Conservation (phyloP, 495 filamentous ascomycete species). For the Evernia prunastri region DNA sequence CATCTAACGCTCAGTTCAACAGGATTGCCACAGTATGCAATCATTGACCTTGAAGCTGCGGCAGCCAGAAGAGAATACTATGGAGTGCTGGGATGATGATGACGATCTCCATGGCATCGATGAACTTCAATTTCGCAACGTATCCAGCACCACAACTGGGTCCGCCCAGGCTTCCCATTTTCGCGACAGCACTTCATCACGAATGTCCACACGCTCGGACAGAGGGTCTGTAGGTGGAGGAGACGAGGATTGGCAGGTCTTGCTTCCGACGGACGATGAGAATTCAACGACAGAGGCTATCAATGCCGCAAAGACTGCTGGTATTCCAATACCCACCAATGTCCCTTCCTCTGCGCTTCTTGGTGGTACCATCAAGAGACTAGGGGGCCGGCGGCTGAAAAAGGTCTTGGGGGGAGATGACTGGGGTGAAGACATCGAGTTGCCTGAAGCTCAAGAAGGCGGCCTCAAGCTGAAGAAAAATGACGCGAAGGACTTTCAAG, state of each 20-base stretch:
- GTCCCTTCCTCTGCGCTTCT: slow-evolving; percentile 90
- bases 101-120: slow-evolving; percentile 70
- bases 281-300: slow-evolving; percentile 75
- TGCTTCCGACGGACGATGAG: slow-evolving; percentile 72
- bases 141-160: slow-evolving; percentile 49
- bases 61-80: slow-evolving; percentile 48
- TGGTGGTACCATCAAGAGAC: slow-evolving; percentile 87
- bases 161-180: slow-evolving; percentile 43
- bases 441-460: slow-evolving; percentile 54
- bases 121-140: slow-evolving; percentile 59
- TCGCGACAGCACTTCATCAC: slow-evolving; percentile 71
- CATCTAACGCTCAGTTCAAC: background rate
- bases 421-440: slow-evolving; percentile 85
- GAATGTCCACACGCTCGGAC: slow-evolving; percentile 72
- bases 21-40: slow-evolving; percentile 39
- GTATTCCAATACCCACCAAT: slow-evolving; percentile 84
- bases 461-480: slow-evolving; percentile 57
- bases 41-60: slow-evolving; percentile 49
- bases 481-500: slow-evolving; percentile 57
- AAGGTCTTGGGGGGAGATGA: slow-evolving; percentile 75
- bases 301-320: slow-evolving; percentile 74
- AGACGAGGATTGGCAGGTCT: slow-evolving; percentile 81
- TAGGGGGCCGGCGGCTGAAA: slow-evolving; percentile 73
- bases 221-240: slow-evolving; percentile 61
- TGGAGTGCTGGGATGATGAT: slow-evolving; percentile 90